These are phyloP conservation scores for Terana coerulea DNA, from an alignment of 768 basidiomycete genomes.

Conservation along the genomic window DNA sequence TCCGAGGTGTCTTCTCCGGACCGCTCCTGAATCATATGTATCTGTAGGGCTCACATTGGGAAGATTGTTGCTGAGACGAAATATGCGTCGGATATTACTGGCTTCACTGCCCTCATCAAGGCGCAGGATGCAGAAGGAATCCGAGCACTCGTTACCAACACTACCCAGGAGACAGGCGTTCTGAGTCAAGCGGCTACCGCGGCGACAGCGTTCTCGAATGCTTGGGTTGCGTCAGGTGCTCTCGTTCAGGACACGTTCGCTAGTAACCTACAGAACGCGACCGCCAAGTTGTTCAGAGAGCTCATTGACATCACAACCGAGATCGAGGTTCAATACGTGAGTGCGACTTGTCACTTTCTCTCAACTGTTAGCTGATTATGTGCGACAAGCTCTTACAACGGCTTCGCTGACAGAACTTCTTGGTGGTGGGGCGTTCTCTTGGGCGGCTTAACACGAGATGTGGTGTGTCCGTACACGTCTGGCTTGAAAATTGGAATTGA, in stretches of 20 bases:
- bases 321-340: conserved; percentile 16
- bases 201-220: conserved; percentile 11
- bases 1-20: not conserved
- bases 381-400: conserved; percentile 6
- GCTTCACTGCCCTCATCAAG: conserved; percentile 14
- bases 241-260: not conserved
- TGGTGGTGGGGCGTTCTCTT: too few species aligned
- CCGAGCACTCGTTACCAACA: conserved; percentile 13
- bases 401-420: not conserved
- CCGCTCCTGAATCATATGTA: not conserved
- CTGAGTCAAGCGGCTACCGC: conserved; percentile 15
- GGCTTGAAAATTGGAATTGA: too few species aligned
- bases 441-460: too few species aligned
- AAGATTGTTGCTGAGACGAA: conserved; percentile 19
- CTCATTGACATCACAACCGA: conserved; percentile 15
- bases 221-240: conserved; percentile 10
- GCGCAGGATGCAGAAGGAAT: conserved; percentile 5
- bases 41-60: conserved; percentile 12
- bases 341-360: not conserved
- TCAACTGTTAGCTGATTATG: not conserved
- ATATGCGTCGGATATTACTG: conserved; percentile 11
- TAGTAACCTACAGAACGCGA: not conserved
- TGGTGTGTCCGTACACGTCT: too few species aligned
- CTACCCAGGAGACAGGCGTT: conserved; percentile 17
- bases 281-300: conserved; percentile 13